These are phyloP conservation scores for Hordeum marinum DNA, from an alignment of 176 grass and related monocot species.

Conservation along the genomic window DNA sequence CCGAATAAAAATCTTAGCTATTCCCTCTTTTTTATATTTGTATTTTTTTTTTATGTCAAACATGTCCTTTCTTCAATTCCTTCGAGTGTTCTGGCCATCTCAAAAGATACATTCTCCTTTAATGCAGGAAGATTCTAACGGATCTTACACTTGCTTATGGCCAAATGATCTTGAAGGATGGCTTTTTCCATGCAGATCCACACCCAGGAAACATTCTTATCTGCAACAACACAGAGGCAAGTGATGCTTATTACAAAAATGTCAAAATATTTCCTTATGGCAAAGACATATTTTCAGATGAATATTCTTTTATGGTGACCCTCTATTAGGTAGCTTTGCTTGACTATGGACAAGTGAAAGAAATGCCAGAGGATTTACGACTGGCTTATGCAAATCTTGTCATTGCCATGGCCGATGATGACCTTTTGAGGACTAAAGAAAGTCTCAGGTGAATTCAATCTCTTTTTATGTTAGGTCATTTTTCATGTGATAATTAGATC, in stretches of 20 bases:
- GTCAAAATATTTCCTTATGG: not conserved
- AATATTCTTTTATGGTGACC: constrained; percentile 14
- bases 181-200: constrained; percentile 98
- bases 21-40: not conserved
- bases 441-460: constrained; percentile 57
- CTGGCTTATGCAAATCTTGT: constrained; percentile 98
- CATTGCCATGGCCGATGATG: constrained; percentile 83
- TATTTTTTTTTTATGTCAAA: not conserved
- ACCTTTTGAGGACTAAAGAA: constrained; percentile 49
- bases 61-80: not conserved
- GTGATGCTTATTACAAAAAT: constrained; percentile 1
- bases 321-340: constrained; percentile 84
- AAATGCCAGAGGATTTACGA: constrained; percentile 81
- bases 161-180: constrained; percentile 99
- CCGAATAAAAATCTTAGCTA: not conserved
- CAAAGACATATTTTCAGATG: constrained; percentile 11
- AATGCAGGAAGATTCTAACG: constrained; percentile 92
- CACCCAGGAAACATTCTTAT: constrained; percentile 99
- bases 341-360: constrained; percentile 99
- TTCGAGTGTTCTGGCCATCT: not conserved
- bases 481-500: not conserved
- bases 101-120: constrained; percentile 10
- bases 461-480: constrained; percentile 8
- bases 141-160: constrained; percentile 96
- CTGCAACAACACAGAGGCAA: constrained; percentile 87